Percentiles rank a stretch among this genome's conserved stretches.
Conservation (phyloP, 2,329 filamentous ascomycete species). For the Colletotrichum neosansevieriae region DNA sequence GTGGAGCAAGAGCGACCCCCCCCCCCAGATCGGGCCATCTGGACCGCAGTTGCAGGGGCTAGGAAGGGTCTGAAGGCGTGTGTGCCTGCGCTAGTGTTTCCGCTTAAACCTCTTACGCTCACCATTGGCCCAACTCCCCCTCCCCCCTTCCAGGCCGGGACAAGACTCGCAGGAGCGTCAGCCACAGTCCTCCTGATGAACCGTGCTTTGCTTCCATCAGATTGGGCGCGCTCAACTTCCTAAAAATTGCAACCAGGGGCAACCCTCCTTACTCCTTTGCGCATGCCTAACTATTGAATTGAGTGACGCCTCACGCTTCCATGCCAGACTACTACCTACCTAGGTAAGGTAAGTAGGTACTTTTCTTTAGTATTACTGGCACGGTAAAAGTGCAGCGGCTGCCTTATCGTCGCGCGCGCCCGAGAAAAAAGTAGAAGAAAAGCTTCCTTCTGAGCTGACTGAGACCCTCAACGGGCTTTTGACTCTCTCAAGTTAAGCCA, state of each 20-base stretch:
- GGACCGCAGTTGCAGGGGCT: slow-evolving; percentile 26
- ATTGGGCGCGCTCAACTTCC: slow-evolving; percentile 11
- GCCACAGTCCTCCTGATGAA: slow-evolving; percentile 16
- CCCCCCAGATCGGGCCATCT: slow-evolving; percentile 38
- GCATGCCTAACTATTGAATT: slow-evolving; percentile 11
- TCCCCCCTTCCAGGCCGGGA: slow-evolving; percentile 7
- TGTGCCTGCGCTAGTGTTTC: slow-evolving; percentile 43
- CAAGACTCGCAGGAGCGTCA: slow-evolving; percentile 23
- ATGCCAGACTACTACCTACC: not conserved
- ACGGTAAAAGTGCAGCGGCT: no score
- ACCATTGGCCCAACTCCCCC: slow-evolving; percentile 13
- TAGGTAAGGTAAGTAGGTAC: no score
- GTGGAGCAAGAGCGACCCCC: no score
- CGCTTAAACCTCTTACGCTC: slow-evolving; percentile 27
- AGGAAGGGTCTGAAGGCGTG: slow-evolving; percentile 16
- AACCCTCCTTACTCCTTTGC: not conserved
- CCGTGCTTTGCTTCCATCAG: slow-evolving; percentile 22
- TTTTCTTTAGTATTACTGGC: no score
- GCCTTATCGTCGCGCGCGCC: no score
- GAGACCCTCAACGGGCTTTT: slow-evolving; percentile 21
- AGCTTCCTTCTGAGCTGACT: not conserved
- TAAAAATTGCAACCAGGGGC: slow-evolving; percentile 21
- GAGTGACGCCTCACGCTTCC: slow-evolving; percentile 15
- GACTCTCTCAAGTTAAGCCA: not conserved
- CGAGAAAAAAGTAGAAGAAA: no score